phyloP scores from a whole-genome alignment of 202 grass and related monocot species.

The Brachypodium distachyon region DNA sequence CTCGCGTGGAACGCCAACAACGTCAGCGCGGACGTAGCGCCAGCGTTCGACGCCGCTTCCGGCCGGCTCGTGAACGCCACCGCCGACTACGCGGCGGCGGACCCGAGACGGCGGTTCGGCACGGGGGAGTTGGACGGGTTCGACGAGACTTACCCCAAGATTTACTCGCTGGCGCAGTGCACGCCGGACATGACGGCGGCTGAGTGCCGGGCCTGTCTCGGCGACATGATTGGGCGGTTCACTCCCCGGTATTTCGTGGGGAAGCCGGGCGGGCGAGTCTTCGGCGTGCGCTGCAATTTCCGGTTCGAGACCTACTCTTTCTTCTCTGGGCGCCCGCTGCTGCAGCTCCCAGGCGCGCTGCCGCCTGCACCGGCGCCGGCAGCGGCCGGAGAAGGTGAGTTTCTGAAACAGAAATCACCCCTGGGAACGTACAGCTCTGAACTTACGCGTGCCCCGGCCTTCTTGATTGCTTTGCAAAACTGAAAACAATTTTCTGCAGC shows the following conservation, averaged over 20 bases:
- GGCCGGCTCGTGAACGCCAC: conserved; percentile 25
- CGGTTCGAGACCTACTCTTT: conserved; percentile 23
- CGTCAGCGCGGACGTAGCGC: background rate
- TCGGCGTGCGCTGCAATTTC: conserved; percentile 29
- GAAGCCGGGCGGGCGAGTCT: conserved; percentile 18
- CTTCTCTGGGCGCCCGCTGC: conserved; percentile 1
- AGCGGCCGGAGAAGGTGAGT: background rate
- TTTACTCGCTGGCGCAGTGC: conserved; percentile 47
- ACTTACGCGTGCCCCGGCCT: background rate
- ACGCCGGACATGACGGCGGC: conserved; percentile 23
- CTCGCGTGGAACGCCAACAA: conserved; percentile 1
- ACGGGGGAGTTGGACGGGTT: conserved; percentile 8
- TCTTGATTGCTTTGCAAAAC: background rate
- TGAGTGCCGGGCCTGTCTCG: conserved; percentile 32
- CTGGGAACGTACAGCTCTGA: background rate
- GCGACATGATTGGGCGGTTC: background rate
- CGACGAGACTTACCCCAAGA: background rate
- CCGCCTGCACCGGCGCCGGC: background rate
- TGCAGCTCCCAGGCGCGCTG: conserved; percentile 2
- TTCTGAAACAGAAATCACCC: background rate
- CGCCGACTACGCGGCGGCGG: conserved; percentile 18
- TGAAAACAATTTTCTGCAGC: too few species aligned
- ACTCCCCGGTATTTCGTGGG: background rate
- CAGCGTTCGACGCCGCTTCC: background rate
- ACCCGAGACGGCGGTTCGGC: conserved; percentile 19